phyloP scores from a whole-genome alignment of 2,329 filamentous ascomycete species.

The Penicillium sp. region DNA sequence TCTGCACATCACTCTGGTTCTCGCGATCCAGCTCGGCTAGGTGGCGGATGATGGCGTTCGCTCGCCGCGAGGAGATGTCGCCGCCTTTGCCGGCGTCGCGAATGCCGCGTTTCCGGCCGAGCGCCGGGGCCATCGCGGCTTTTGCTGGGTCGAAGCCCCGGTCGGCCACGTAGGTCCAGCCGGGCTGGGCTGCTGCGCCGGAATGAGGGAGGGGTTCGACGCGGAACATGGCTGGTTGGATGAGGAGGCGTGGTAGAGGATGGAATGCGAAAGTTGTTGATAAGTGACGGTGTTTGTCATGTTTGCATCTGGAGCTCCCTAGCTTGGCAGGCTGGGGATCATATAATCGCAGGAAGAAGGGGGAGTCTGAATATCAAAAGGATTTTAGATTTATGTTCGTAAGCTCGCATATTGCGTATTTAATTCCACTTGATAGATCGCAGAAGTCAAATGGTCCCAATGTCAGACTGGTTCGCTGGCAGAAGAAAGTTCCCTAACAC shows the following conservation, averaged over 20 bases:
- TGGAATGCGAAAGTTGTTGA: slow-evolving; percentile 7
- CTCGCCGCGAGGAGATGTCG: slow-evolving; percentile 76
- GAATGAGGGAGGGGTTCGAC: slow-evolving; percentile 78
- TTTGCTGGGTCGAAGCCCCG: slow-evolving; percentile 59
- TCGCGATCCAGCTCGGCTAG: slow-evolving; percentile 81
- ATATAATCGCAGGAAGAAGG: not conserved
- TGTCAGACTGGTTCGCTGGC: not conserved
- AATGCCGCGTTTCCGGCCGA: slow-evolving; percentile 67
- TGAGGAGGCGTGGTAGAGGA: not conserved
- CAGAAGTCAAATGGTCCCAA: not conserved
- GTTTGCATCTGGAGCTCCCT: slow-evolving; percentile 14
- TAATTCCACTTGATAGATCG: not conserved
- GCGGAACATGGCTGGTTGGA: slow-evolving; percentile 52
- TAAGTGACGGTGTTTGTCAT: slow-evolving; percentile 17
- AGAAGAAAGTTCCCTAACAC: not conserved
- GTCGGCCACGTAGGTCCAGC: slow-evolving; percentile 91
- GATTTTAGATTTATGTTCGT: not conserved
- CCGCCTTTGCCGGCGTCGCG: slow-evolving; percentile 56
- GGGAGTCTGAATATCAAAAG: too few relatives aligned
- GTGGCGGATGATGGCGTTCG: slow-evolving; percentile 76
- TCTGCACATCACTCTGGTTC: slow-evolving; percentile 68
- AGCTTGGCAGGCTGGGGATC: not conserved
- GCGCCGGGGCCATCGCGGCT: slow-evolving; percentile 52
- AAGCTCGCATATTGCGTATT: not conserved
- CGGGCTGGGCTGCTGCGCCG: slow-evolving; percentile 69